Conservation (phyloP, 1,284 basidiomycete genomes). For the Leucoagaricus sp. region DNA sequence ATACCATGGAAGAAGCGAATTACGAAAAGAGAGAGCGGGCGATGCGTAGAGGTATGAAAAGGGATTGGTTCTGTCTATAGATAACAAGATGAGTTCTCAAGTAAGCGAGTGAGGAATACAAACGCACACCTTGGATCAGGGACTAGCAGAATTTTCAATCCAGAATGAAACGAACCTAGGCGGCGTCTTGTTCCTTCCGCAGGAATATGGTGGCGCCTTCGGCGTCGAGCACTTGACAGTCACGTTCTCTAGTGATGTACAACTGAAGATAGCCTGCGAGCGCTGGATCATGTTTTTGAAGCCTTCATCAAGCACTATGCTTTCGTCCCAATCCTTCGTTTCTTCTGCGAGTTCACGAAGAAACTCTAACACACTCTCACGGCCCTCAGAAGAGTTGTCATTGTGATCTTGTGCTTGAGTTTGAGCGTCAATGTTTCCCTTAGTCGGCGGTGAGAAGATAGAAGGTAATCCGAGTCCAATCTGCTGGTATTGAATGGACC, state of each 20-base stretch:
- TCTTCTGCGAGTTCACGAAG: conserved; percentile 49
- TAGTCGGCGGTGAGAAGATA: not conserved
- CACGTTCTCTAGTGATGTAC: not conserved
- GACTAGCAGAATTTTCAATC: conserved; percentile 1
- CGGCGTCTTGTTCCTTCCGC: not conserved
- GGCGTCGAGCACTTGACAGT: not conserved
- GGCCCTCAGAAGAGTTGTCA: not conserved
- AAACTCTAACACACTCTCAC: conserved; percentile 37
- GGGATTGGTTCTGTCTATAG: not conserved
- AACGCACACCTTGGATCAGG: conserved; percentile 1
- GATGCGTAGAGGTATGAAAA: not conserved
- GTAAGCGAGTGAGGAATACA: too few relatives aligned
- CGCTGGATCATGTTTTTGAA: conserved; percentile 44
- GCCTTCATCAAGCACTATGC: conserved; percentile 44
- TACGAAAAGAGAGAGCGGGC: not conserved
- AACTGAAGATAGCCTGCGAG: conserved; percentile 19
- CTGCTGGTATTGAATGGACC: not conserved
- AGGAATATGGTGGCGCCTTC: not conserved
- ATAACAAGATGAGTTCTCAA: not conserved
- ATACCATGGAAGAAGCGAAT: not conserved
- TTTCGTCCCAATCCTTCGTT: conserved; percentile 48
- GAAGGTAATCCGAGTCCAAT: conserved; percentile 6
- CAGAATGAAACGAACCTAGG: conserved; percentile 4
- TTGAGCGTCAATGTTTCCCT: not conserved
- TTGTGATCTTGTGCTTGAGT: too few relatives aligned